Percentiles rank a stretch among this genome's conserved stretches.
Conservation (phyloP, 352 stramenopile species). For the Phytophthora pistaciae region DNA sequence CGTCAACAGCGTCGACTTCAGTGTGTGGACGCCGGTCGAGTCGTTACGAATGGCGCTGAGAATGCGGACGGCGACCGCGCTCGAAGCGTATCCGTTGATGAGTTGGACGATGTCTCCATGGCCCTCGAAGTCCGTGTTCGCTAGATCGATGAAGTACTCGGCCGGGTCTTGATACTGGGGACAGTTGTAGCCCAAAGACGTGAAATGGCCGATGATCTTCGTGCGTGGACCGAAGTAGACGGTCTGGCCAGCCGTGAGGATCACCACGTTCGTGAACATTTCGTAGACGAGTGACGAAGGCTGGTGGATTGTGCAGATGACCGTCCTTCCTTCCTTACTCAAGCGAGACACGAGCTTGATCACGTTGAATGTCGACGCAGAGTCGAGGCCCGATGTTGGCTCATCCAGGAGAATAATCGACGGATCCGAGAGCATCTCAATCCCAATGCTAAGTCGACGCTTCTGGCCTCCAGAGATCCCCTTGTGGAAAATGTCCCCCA, state of each 20-base stretch:
- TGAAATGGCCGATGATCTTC: slow-evolving; percentile 51
- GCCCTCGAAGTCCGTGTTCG: slow-evolving; percentile 63
- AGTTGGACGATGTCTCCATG: slow-evolving; percentile 24
- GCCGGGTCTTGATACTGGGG: slow-evolving; percentile 67
- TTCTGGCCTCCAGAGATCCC: slow-evolving; percentile 89
- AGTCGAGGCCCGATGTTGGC: slow-evolving; percentile 93
- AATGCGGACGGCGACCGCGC: slow-evolving; percentile 14
- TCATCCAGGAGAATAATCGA: slow-evolving; percentile 96
- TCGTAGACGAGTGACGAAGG: slow-evolving; percentile 72
- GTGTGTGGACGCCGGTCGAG: not conserved
- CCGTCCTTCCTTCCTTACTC: slow-evolving; percentile 67
- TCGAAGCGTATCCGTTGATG: slow-evolving; percentile 22
- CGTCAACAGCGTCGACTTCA: slow-evolving; percentile 21
- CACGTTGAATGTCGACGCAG: slow-evolving; percentile 86
- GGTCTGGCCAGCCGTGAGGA: slow-evolving; percentile 79
- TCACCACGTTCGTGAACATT: slow-evolving; percentile 67
- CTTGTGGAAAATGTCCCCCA: slow-evolving; percentile 88
- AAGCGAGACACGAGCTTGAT: slow-evolving; percentile 73
- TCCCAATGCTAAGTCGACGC: slow-evolving; percentile 94
- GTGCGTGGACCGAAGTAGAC: slow-evolving; percentile 89
- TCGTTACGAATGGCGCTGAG: slow-evolving; percentile 21
- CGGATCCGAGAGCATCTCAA: slow-evolving; percentile 94
- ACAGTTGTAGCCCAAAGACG: slow-evolving; percentile 52
- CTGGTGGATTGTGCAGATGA: slow-evolving; percentile 89
- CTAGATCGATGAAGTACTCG: slow-evolving; percentile 66